Evolutionary conservation across 257 asterid genomes (phyloP), one percentile per base, ranked within the genome.

Genomic region (Capsicum rhomboideum): DNA sequence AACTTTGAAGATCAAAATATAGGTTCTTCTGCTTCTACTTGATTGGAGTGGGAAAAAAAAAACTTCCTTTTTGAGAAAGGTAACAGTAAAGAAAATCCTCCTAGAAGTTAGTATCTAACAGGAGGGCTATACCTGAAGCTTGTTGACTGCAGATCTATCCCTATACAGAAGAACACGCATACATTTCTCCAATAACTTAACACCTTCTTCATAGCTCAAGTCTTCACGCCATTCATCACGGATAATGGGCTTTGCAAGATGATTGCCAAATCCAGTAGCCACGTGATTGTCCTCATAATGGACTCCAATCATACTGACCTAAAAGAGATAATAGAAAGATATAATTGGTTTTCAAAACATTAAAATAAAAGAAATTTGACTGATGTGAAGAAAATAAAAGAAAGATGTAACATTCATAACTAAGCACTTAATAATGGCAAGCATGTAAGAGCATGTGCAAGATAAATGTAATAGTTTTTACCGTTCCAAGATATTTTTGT

Each of bases 251-350:
- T 93, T 88, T 34, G 98, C 99, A 17, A 96, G 88, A 91, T 96
- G 99, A 85, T 93, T 96, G 20, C 97, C 99, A 84, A 92, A 96
- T 37, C 99, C 99, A 85, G 99, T 96, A 10, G 99, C 98, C 61
- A 93, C 89, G 85, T 92, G 98, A 84, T 89, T 84, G 54, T 94
- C 98, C 89, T 91, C 93, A 83, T 93, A 96, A 86, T 96, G 96
- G 14, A 94, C 98, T 58, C 99, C 99, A 84, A 96, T 94, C 99
- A 96, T 96, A 91, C 87, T 94, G 71, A 96, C 99, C 99, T 94
- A 87, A 52, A 85, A 83, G 80, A 28, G 66, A 58, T 58, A n/a
- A 58, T 8, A 4, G 16, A 59, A 59, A 59, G 31, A 59, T 59
- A 61, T 17, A 54, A 16, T 23, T 61, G 18, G 37, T 61, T 28